Base-by-base conservation (phyloP, 805 yeast species). In the Lipomyces sp. region DNA sequence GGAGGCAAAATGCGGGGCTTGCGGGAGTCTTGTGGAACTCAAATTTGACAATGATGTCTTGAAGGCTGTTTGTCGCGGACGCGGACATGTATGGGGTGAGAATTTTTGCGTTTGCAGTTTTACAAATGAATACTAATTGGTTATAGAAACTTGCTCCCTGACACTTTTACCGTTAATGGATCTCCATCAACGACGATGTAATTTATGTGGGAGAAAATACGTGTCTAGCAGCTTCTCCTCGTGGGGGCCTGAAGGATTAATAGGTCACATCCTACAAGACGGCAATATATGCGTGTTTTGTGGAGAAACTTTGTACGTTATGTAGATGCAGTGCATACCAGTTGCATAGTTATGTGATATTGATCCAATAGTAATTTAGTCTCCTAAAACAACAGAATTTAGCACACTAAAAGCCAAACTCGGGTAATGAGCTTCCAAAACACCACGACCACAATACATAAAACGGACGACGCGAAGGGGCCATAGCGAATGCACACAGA, bases 151-250 rank as follows among this genome's bases (percentile, higher is more conserved):
- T 1, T 68, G 71, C 39, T 48, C 69, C 39, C n/a, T 68, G 7
- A 68, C 71, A 18, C 57, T 68, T 6, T 48, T 57, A 13, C 71
- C 71, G 33, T 32, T 68, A 37, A 66, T 68, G 71, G 58, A 33
- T n/a, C 42, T 66, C 10, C 54, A 53, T 24, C 69, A 65, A 50
- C 66, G 71, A 11, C 59, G 56, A 4, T 68, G 71, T 32, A 53
- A 61, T 10, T 37, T 63, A 8, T 68, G 71, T 50, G 18, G 34
- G 5, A n/a, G 45, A n/a, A 57, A 7, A 13, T 57, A 32, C 2
- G 60, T 64, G 13, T 48, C 64, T 10, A 18, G n/a, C 1, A 55
- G 50, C 34, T 51, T 34, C 33, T 13, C n/a, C 10, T 30, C 39
- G 15, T 37, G 48, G 18, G 54, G n/a, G 37, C n/a, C 0, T 6